phyloP scores from a whole-genome alignment of 225 moss, liverwort and hornwort species.

The Anthoceros angustus region DNA sequence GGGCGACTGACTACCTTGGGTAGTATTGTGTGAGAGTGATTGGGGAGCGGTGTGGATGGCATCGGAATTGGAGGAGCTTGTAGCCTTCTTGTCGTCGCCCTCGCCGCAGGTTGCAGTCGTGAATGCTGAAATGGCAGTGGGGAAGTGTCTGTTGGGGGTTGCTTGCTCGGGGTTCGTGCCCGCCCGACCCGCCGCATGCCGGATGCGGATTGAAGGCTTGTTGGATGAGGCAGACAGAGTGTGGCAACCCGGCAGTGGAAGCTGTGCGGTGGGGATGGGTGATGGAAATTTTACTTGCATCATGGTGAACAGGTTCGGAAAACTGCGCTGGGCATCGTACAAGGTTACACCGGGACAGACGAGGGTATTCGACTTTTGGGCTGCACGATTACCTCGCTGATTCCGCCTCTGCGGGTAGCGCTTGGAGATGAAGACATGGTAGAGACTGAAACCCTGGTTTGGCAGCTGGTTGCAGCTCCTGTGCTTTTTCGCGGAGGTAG shows the following conservation, averaged over 20 bases:
- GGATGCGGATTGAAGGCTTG: too few relatives aligned
- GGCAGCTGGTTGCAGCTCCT: neutral
- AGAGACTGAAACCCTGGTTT: neutral
- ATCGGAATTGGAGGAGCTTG: constrained; percentile 68
- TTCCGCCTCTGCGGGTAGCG: constrained; percentile 46
- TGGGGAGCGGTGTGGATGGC: too few relatives aligned
- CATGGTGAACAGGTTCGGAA: constrained; percentile 34
- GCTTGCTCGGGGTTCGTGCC: neutral
- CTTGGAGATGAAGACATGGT: constrained; percentile 30
- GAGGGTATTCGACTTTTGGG: constrained; percentile 51
- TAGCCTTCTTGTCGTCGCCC: constrained; percentile 45
- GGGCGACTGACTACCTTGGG: too few relatives aligned
- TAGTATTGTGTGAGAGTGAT: too few relatives aligned
- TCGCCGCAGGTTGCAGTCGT: constrained; percentile 60
- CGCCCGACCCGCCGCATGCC: too few relatives aligned
- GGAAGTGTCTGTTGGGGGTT: neutral
- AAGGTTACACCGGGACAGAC: constrained; percentile 71
- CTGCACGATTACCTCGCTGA: constrained; percentile 26
- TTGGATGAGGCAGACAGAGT: neutral
- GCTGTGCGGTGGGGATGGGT: neutral
- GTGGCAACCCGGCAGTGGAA: neutral
- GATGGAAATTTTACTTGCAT: neutral
- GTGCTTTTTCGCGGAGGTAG: neutral
- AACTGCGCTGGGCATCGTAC: constrained; percentile 76
- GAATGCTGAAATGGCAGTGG: too few relatives aligned